These are phyloP conservation scores for Phytophthora syringae DNA, from an alignment of 352 stramenopile genomes.

Conservation along the genomic window DNA sequence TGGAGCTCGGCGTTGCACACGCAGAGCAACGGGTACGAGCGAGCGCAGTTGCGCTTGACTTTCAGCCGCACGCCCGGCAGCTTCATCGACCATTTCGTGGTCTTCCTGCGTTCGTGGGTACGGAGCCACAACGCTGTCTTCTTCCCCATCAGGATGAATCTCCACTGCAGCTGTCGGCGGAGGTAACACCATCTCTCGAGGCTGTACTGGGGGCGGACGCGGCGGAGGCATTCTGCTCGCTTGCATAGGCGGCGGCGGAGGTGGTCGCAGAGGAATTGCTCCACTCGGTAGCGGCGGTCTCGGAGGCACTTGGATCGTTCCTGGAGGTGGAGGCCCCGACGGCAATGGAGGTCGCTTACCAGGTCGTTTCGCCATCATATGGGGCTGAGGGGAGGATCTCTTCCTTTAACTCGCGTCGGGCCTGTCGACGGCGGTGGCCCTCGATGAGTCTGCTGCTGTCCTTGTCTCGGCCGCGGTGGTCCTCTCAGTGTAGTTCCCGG, in stretches of 20 bases:
- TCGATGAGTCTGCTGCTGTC: slow-evolving; percentile 16
- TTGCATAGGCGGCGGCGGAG: slow-evolving; percentile 43
- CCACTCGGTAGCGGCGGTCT: slow-evolving; percentile 62
- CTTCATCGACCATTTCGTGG: slow-evolving; percentile 39
- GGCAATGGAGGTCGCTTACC: slow-evolving; percentile 73
- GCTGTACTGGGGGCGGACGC: slow-evolving; percentile 25
- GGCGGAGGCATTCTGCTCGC: slow-evolving; percentile 10
- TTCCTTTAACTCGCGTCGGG: slow-evolving; percentile 2
- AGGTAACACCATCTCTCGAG: neutral
- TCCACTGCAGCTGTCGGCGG: slow-evolving; percentile 2
- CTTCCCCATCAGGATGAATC: slow-evolving; percentile 12
- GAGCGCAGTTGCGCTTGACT: slow-evolving; percentile 55
- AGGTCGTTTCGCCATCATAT: slow-evolving; percentile 38
- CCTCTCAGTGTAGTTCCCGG: slow-evolving; percentile 3
- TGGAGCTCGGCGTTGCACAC: slow-evolving; percentile 47
- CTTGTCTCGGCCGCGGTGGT: slow-evolving; percentile 4
- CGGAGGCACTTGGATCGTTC: slow-evolving; percentile 64
- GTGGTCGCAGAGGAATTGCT: slow-evolving; percentile 40
- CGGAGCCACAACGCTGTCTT: slow-evolving; percentile 42
- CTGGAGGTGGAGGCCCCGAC: slow-evolving; percentile 53
- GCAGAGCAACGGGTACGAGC: slow-evolving; percentile 67
- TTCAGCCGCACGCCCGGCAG: slow-evolving; percentile 38
- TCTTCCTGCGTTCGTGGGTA: slow-evolving; percentile 36
- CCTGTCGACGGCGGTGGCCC: slow-evolving; percentile 4
- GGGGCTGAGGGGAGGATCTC: slow-evolving; percentile 5